phyloP scores from a whole-genome alignment of 257 asterid species.

The Catharanthus roseus region DNA sequence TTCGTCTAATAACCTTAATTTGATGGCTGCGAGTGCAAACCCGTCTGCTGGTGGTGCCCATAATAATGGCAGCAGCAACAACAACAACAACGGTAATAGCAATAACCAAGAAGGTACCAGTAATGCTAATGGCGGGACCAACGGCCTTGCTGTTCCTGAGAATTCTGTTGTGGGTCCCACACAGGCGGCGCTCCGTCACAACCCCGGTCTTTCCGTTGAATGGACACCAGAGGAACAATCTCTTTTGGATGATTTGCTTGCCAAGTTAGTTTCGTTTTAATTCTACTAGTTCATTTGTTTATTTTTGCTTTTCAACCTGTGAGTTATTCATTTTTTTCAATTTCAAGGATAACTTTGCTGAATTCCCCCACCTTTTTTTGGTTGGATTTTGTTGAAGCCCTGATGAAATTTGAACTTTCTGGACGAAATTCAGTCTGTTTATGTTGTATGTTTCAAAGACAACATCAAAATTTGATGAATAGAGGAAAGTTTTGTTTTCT shows the following conservation, averaged over 20 bases:
- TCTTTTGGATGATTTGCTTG: conserved; percentile 62
- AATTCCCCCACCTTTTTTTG: neutral
- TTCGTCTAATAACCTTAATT: neutral
- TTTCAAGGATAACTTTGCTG: neutral
- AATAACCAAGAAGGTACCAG: conserved; percentile 31
- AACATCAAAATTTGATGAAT: neutral
- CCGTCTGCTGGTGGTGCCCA: conserved; percentile 43
- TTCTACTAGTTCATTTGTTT: neutral
- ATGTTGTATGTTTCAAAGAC: neutral
- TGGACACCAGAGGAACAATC: conserved; percentile 87
- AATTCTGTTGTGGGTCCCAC: conserved; percentile 55
- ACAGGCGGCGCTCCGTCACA: conserved; percentile 60
- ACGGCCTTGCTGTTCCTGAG: conserved; percentile 45
- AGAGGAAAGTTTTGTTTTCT: neutral
- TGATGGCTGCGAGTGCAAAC: conserved; percentile 91
- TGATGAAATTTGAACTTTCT: neutral
- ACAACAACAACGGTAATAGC: conserved; percentile 24
- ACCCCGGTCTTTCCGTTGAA: conserved; percentile 65
- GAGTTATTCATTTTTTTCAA: neutral
- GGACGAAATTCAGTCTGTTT: neutral
- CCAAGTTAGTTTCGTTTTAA: conserved; percentile 40
- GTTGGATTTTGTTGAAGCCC: neutral
- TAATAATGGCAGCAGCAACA: conserved; percentile 17
- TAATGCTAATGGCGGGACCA: conserved; percentile 44
- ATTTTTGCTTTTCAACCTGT: neutral